A percentile compares a stretch with the other conserved stretches of the same genome.
Evolutionary conservation across 2,329 filamentous ascomycete genomes (phyloP).

Genomic region (Calonectria fujianensis): DNA sequence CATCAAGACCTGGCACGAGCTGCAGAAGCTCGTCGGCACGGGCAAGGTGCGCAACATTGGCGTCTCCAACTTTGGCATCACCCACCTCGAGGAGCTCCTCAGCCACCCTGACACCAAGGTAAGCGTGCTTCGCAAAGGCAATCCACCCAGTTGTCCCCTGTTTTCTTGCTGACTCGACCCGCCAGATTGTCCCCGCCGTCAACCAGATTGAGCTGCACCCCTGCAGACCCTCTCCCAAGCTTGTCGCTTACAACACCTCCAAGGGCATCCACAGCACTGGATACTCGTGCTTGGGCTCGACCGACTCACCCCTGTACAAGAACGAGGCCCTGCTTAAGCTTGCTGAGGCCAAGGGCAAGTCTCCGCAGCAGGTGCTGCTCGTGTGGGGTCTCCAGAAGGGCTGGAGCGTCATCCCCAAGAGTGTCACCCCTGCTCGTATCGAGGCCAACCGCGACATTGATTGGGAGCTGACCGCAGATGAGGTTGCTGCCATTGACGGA

Average conservation of each 20-base stretch:
- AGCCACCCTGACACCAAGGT: constrained; percentile 79
- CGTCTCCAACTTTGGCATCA: constrained; percentile 90
- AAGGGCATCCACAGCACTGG: constrained; percentile 86
- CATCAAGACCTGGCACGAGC: constrained; percentile 84
- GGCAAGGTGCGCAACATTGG: constrained; percentile 89
- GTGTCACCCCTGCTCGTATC: constrained; percentile 83
- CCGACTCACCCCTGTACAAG: constrained; percentile 81
- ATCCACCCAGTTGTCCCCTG: background rate
- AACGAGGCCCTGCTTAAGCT: constrained; percentile 78
- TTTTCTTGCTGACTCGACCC: constrained; percentile 17
- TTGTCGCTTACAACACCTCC: constrained; percentile 81
- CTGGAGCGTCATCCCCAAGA: constrained; percentile 91
- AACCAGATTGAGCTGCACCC: constrained; percentile 91
- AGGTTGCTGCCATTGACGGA: constrained; percentile 80
- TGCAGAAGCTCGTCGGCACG: constrained; percentile 80
- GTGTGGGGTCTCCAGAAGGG: constrained; percentile 88
- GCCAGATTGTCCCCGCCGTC: constrained; percentile 77
- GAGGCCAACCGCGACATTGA: constrained; percentile 84
- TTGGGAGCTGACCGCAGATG: constrained; percentile 83
- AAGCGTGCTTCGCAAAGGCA: constrained; percentile 6
- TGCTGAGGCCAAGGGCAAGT: constrained; percentile 80
- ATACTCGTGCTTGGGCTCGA: constrained; percentile 84
- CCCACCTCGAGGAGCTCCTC: constrained; percentile 86
- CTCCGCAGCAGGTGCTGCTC: constrained; percentile 84
- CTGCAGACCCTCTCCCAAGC: constrained; percentile 87